Evolutionary conservation across 805 yeast genomes (phyloP), one percentile per base, ranked within the genome.

Genomic region (Candida ficus): DNA sequence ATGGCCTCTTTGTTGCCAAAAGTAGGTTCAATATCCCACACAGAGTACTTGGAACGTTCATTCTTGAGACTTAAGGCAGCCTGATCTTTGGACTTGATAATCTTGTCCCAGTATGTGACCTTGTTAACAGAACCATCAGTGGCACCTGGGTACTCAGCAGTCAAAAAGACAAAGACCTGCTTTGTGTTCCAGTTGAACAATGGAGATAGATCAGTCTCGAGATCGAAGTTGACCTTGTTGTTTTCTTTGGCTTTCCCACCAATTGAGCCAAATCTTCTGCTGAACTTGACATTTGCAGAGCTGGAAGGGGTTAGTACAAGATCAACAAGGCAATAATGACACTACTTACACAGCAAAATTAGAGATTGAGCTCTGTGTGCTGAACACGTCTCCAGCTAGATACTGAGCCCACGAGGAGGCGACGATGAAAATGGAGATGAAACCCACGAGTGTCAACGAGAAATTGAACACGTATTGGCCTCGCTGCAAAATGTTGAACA

Each of bases 171-270:
- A 55, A 93, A 91, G n/a, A 91, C 79, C 62, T 91, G 98, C 58
- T 91, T 91, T 11, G 99, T 93, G 64, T 91, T 93, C 96, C 97
- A 91, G 62, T 84, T 89, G 73, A 90, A 90, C 38, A 93, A 70
- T 2, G 87, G 80, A 2, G 85, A 58, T 46, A 91, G 68, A 61
- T 91, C 96, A 1, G 76, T 68, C 6, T 76, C 77, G 35, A 93
- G 64, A 58, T 87, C 95, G 54, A 93, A 89, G 11, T 65, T 64
- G 29, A 89, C 60, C 51, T 73, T 76, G 42, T 83, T 70, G 58
- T 87, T 87, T 56, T 90, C 95, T 64, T 83, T 89, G 37, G 85
- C 80, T 48, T 70, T 73, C 37, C 80, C 78, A 43, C 71, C 71
- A 8, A 62, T 62, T 4, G 90, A 79, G 2, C 96, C 96, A 56